Evolutionary conservation across 768 basidiomycete genomes (phyloP).

Genomic region (Leucosporidium scottii): DNA sequence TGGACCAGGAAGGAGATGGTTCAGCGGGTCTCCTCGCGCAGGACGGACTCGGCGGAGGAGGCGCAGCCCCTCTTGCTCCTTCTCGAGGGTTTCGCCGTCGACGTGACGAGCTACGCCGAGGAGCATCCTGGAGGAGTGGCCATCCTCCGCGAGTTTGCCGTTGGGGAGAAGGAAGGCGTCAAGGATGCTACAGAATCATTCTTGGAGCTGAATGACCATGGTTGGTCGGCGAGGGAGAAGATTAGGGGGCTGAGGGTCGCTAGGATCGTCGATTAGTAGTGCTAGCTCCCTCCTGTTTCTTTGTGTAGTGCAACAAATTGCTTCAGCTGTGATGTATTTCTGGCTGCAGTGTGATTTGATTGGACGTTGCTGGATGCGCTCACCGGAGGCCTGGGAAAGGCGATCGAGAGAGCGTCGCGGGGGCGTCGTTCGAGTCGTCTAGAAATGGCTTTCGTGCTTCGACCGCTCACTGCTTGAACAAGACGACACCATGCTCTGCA

Average conservation of each 20-base stretch:
- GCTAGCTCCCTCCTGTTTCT: too few species aligned
- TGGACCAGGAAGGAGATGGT: slow-evolving; percentile 1
- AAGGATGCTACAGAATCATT: slow-evolving; percentile 1
- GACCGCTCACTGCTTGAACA: neutral
- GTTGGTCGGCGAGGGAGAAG: slow-evolving; percentile 8
- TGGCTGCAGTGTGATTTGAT: too few species aligned
- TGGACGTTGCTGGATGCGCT: too few species aligned
- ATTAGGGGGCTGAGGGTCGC: slow-evolving; percentile 3
- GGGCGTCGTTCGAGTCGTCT: too few species aligned
- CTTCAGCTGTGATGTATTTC: too few species aligned
- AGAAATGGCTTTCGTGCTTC: neutral
- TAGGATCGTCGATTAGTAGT: neutral
- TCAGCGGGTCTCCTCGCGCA: neutral
- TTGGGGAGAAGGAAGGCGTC: neutral
- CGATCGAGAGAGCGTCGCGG: too few species aligned
- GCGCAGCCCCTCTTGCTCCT: slow-evolving; percentile 1
- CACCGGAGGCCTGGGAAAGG: too few species aligned
- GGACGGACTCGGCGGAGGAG: neutral
- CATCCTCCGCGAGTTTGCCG: slow-evolving; percentile 1
- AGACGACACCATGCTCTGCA: neutral
- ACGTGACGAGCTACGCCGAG: neutral
- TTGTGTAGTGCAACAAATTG: too few species aligned
- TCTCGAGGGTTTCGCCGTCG: slow-evolving; percentile 8
- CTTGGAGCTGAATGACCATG: slow-evolving; percentile 4
- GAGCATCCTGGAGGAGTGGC: slow-evolving; percentile 16